Evolutionary conservation across 2,329 filamentous ascomycete genomes (phyloP).

Genomic region (Fusarium liriodendri): DNA sequence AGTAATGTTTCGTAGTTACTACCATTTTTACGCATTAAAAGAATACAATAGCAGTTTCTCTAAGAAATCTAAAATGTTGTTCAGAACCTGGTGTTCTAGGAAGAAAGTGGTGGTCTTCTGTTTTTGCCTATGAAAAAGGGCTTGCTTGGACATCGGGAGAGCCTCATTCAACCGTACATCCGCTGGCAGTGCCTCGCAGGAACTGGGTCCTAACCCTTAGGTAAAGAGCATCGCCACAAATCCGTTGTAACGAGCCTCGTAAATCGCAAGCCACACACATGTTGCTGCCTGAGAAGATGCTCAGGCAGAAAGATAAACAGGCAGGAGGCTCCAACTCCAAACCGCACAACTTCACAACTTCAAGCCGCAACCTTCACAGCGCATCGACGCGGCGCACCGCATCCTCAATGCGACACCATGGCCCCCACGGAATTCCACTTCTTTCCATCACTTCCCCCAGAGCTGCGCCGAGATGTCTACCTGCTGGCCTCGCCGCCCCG

Average conservation of each 20-base stretch:
- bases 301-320: not conserved
- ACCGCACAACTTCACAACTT: not conserved
- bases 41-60: not conserved
- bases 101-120: not conserved
- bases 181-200: not conserved
- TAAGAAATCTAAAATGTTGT: not conserved
- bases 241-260: not conserved
- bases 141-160: not conserved
- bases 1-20: not conserved
- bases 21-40: not conserved
- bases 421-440: not conserved
- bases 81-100: not conserved
- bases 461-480: conserved; percentile 4
- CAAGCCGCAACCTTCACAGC: not conserved
- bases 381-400: not conserved
- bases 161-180: not conserved
- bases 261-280: not conserved
- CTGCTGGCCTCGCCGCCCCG: not conserved
- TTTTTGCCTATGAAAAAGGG: no score
- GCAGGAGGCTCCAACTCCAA: not conserved
- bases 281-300: not conserved
- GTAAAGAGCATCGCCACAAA: not conserved
- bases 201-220: not conserved
- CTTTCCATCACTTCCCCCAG: not conserved
- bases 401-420: not conserved